A percentile compares a stretch with the other conserved stretches of the same genome.
phyloP scores from a whole-genome alignment of 306 rosid species.

The Rosa persica region DNA sequence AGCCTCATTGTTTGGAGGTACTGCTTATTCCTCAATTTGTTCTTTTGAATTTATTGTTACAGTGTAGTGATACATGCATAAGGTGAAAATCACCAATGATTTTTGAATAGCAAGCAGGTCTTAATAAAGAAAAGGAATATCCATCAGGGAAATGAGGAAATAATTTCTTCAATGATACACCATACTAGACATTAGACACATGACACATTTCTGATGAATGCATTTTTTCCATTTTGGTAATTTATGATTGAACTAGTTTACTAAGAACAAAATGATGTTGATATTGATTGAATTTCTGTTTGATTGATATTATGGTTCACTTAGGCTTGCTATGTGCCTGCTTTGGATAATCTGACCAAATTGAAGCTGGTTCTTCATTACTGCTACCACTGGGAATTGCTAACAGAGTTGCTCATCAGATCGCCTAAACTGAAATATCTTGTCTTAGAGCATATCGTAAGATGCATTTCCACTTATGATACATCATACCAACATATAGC shows the following conservation, averaged over 20 bases:
- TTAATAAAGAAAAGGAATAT: too few relatives aligned
- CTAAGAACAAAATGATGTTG: neutral
- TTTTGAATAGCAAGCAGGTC: neutral
- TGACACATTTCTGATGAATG: too few relatives aligned
- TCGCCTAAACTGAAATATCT: neutral
- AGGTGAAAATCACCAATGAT: neutral
- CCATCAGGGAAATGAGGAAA: neutral
- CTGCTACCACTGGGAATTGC: neutral
- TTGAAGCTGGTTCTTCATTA: neutral
- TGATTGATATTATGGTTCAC: neutral
- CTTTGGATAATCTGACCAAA: neutral
- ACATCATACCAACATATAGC: neutral
- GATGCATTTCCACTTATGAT: neutral
- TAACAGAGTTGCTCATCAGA: neutral
- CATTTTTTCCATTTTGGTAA: neutral
- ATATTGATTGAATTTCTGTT: neutral
- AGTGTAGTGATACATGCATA: neutral
- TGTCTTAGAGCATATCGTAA: neutral
- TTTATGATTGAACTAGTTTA: neutral
- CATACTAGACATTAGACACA: neutral
- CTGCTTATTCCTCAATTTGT: neutral
- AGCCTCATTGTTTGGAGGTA: neutral
- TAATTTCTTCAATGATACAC: neutral
- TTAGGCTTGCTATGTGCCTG: neutral
- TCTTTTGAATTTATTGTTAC: neutral